These are phyloP conservation scores for Huntiella savannae DNA, from an alignment of 2,329 filamentous ascomycete genomes.

Conservation along the genomic window DNA sequence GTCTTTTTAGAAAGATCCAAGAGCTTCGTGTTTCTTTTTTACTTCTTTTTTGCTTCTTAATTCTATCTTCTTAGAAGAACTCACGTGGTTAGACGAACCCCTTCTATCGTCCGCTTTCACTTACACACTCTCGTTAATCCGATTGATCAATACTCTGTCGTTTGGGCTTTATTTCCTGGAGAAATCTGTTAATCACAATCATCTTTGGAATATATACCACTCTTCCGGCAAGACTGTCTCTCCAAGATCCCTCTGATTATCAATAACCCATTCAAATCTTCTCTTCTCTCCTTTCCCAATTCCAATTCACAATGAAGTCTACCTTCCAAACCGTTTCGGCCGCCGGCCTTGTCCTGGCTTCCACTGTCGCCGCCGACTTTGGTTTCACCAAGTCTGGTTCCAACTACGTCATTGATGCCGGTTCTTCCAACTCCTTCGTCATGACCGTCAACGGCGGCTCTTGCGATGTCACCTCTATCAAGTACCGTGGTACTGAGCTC, in stretches of 20 bases:
- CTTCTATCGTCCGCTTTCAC: slow-evolving; percentile 5
- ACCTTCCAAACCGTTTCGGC: slow-evolving; percentile 4
- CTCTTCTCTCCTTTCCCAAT: background rate
- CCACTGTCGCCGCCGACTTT: slow-evolving; percentile 22
- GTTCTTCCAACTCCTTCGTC: slow-evolving; percentile 27
- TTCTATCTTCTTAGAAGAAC: slow-evolving; percentile 2
- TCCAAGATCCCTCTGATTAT: background rate
- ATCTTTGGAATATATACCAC: too few species aligned
- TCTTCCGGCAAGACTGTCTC: slow-evolving; percentile 4
- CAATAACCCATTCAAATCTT: background rate
- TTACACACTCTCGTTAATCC: background rate
- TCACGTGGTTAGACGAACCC: slow-evolving; percentile 10
- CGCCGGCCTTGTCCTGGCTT: slow-evolving; percentile 12
- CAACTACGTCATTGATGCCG: slow-evolving; percentile 29
- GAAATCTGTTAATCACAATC: slow-evolving; percentile 1
- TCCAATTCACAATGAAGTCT: slow-evolving; percentile 6
- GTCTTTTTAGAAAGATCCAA: background rate
- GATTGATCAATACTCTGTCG: background rate
- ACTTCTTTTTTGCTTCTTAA: background rate
- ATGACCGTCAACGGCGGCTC: slow-evolving; percentile 32
- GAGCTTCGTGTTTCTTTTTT: background rate
- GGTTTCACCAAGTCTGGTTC: slow-evolving; percentile 22
- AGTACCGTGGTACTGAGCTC: slow-evolving; percentile 37
- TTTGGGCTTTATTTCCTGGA: background rate
- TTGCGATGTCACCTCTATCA: slow-evolving; percentile 46